Percentiles rank a stretch among this genome's conserved stretches.
These are phyloP conservation scores for Pichia rugopelliculosa DNA, from an alignment of 805 yeast species.

Conservation along the genomic window DNA sequence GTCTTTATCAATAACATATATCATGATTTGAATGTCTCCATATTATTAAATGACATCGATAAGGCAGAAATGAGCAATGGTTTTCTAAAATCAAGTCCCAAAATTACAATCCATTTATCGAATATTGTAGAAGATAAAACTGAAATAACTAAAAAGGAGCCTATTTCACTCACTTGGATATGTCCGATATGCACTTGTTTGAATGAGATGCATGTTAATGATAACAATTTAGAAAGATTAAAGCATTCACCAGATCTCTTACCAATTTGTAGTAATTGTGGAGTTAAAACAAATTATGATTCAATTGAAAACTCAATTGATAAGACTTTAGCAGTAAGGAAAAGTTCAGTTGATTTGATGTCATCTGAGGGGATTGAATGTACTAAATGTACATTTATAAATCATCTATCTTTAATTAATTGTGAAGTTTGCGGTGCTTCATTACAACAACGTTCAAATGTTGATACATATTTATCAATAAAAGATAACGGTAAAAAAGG, in stretches of 20 bases:
- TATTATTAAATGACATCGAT: constrained; percentile 19
- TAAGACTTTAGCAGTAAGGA: neutral
- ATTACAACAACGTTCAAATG: neutral
- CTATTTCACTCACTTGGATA: constrained; percentile 53
- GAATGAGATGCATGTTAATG: constrained; percentile 31
- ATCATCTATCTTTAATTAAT: constrained; percentile 66
- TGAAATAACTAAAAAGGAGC: neutral
- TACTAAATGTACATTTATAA: constrained; percentile 54
- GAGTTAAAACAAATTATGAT: constrained; percentile 40
- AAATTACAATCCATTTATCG: constrained; percentile 37
- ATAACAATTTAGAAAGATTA: neutral
- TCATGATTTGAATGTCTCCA: constrained; percentile 2
- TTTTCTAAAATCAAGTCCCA: constrained; percentile 73
- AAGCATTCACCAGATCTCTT: constrained; percentile 8
- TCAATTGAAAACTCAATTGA: constrained; percentile 21
- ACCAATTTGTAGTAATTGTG: constrained; percentile 56
- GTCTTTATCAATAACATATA: constrained; percentile 48
- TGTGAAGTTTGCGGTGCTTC: constrained; percentile 86
- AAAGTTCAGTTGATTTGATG: constrained; percentile 12
- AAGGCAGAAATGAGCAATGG: constrained; percentile 32
- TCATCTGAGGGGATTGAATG: constrained; percentile 35
- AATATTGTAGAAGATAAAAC: neutral
- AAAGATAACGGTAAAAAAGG: neutral
- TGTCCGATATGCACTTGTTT: constrained; percentile 85
- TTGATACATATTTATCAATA: constrained; percentile 3